Percentiles rank a stretch among this genome's conserved stretches.
Evolutionary conservation across 805 yeast genomes (phyloP).

Genomic region (Yarrowia sp.): DNA sequence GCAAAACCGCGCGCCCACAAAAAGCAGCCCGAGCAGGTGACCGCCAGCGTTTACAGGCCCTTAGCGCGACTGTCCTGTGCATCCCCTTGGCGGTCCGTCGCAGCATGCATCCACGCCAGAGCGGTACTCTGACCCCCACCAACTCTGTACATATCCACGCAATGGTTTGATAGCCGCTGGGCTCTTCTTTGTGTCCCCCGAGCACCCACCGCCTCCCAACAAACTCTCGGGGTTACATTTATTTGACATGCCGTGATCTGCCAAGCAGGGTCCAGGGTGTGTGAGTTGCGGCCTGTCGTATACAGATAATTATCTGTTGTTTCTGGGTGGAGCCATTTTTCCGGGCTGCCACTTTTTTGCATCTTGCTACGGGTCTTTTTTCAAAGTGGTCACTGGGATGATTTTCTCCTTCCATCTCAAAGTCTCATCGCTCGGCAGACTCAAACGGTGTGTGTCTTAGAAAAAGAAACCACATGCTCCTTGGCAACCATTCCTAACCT

Average conservation of each 20-base stretch:
- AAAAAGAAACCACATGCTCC: not conserved
- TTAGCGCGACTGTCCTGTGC: not conserved
- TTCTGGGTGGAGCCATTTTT: too few species aligned
- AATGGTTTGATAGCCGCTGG: not conserved
- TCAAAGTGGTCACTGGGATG: too few species aligned
- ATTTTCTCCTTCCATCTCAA: too few species aligned
- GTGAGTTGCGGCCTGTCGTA: not conserved
- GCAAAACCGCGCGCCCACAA: not conserved
- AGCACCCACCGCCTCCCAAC: not conserved
- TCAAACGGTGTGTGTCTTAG: slow-evolving; percentile 2
- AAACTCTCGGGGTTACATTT: slow-evolving; percentile 4
- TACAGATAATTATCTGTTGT: not conserved
- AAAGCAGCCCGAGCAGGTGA: too few species aligned
- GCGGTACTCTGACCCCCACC: not conserved
- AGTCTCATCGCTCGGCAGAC: not conserved
- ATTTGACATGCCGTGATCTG: not conserved
- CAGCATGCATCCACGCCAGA: not conserved
- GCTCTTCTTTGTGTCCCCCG: not conserved
- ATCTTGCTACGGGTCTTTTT: too few species aligned
- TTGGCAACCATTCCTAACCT: slow-evolving; percentile 5
- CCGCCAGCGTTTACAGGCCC: not conserved
- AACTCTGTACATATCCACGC: not conserved
- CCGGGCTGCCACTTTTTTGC: too few species aligned
- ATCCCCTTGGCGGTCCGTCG: slow-evolving; percentile 3
- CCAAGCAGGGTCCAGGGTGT: slow-evolving; percentile 20